Conservation (phyloP, 148 eudicot genomes). For the Agrostemma githago region DNA sequence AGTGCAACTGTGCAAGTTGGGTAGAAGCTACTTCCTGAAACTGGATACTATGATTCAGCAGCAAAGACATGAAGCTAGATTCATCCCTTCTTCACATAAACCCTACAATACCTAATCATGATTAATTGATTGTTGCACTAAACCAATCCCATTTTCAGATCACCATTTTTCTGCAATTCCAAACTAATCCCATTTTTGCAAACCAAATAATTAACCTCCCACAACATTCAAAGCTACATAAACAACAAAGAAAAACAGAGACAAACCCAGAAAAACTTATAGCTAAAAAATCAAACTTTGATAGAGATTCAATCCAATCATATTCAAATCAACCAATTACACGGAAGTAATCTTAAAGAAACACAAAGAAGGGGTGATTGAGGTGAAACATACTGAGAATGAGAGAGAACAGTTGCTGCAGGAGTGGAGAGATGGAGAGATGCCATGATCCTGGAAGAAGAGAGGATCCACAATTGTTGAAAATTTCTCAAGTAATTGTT, state of each 20-base stretch:
- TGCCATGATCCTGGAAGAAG: constrained; percentile 41
- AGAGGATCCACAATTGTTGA: constrained; percentile 10
- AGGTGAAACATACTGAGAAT: constrained; percentile 38
- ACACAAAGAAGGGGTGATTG: background rate
- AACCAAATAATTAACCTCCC: too few species aligned
- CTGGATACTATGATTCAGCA: background rate
- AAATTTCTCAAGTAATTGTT: background rate
- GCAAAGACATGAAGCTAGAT: background rate
- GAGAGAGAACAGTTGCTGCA: constrained; percentile 40
- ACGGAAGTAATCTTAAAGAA: background rate
- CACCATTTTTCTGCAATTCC: background rate
- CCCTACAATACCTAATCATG: background rate
- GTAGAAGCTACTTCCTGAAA: constrained; percentile 5
- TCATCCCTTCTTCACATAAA: constrained; percentile 7
- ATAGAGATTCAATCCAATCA: background rate
- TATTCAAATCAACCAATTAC: too few species aligned
- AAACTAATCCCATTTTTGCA: background rate
- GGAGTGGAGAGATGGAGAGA: constrained; percentile 48
- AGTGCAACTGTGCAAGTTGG: background rate
- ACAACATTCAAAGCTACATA: background rate
- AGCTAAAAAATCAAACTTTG: background rate
- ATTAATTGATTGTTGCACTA: too few species aligned
- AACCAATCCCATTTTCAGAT: constrained; percentile 1
- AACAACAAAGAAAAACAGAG: background rate
- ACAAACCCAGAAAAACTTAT: constrained; percentile 9